Conservation (phyloP, 306 rosid genomes). For the Dryas alaskensis region DNA sequence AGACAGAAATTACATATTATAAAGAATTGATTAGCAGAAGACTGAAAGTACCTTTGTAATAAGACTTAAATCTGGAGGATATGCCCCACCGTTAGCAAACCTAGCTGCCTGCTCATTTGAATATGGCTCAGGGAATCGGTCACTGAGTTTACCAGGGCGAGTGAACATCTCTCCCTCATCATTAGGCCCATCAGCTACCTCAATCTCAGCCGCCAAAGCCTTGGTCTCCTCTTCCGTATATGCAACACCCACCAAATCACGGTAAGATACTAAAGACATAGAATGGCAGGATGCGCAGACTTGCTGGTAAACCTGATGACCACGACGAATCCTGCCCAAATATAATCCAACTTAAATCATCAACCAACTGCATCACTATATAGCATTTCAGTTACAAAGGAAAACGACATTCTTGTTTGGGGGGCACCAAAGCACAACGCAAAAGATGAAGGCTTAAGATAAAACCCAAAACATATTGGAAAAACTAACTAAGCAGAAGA, state of each 20-base stretch:
- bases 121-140: slow-evolving; percentile 90
- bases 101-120: slow-evolving; percentile 97
- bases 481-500: neutral
- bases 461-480: neutral
- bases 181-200: slow-evolving; percentile 95
- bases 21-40: slow-evolving; percentile 24
- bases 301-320: slow-evolving; percentile 93
- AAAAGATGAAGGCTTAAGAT: neutral
- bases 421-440: neutral
- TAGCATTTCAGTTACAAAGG: neutral
- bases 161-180: slow-evolving; percentile 99
- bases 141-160: slow-evolving; percentile 98
- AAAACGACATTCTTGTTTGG: neutral
- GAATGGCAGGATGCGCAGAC: slow-evolving; percentile 99
- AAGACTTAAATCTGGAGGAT: slow-evolving; percentile 97
- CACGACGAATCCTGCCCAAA: slow-evolving; percentile 90
- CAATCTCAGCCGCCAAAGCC: slow-evolving; percentile 99
- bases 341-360: slow-evolving; percentile 30
- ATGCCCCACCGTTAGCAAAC: slow-evolving; percentile 98
- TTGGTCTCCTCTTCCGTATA: slow-evolving; percentile 96
- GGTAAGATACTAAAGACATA: slow-evolving; percentile 89
- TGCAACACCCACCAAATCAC: slow-evolving; percentile 98
- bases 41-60: slow-evolving; percentile 71
- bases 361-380: slow-evolving; percentile 2
- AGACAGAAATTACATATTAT: neutral